Conservation (phyloP, 768 basidiomycete genomes). For the Ramaria sp. region DNA sequence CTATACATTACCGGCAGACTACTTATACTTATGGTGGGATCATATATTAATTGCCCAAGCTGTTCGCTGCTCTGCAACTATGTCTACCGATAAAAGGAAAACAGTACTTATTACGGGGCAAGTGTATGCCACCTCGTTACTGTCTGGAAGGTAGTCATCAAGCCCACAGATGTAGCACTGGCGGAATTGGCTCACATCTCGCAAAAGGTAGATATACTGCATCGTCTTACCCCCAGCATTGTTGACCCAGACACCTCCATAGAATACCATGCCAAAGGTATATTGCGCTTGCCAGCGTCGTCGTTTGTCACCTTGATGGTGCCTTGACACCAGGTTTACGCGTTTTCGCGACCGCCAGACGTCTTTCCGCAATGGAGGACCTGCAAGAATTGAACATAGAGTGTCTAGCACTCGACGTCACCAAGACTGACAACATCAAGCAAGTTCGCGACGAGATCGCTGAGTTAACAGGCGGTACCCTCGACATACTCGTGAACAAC, state of each 20-base stretch:
- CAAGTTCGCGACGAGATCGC: conserved; percentile 3
- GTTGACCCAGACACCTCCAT: neutral
- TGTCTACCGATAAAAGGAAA: neutral
- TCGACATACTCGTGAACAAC: conserved; percentile 15
- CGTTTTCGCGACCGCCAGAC: conserved; percentile 14
- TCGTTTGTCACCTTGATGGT: neutral
- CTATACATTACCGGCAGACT: no score
- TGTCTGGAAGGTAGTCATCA: neutral
- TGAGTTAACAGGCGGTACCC: conserved; percentile 7
- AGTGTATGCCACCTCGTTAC: neutral
- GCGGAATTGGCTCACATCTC: conserved; percentile 8
- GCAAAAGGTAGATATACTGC: neutral
- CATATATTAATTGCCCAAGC: no score
- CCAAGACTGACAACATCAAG: conserved; percentile 7
- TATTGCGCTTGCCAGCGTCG: neutral
- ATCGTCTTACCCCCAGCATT: neutral
- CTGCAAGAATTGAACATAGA: conserved; percentile 7
- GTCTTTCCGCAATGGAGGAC: conserved; percentile 10
- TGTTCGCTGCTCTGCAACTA: no score
- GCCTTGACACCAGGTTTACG: conserved; percentile 5
- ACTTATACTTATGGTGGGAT: no score
- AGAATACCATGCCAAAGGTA: conserved; percentile 5
- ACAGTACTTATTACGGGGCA: conserved; percentile 7
- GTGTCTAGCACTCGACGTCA: conserved; percentile 13
- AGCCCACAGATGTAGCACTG: conserved; percentile 5